These are phyloP conservation scores for Bipolaris victoriae DNA, from an alignment of 2,329 filamentous ascomycete genomes.

Conservation along the genomic window DNA sequence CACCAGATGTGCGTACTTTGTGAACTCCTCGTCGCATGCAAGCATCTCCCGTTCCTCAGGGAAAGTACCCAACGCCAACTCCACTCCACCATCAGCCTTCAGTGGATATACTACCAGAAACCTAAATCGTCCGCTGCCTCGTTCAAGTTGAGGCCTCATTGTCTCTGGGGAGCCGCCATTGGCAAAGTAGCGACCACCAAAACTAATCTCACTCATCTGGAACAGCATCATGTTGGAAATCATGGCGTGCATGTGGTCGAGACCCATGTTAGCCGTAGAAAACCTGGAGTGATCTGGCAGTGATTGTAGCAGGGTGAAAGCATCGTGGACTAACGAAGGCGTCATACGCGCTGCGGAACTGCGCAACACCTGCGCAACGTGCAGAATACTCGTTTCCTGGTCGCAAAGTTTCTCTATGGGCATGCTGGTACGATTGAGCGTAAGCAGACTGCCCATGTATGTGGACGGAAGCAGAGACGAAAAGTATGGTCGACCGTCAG, in stretches of 20 bases:
- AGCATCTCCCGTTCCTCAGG: conserved; percentile 56
- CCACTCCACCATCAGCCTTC: conserved; percentile 31
- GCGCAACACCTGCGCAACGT: conserved; percentile 31
- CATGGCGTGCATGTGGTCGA: conserved; percentile 33
- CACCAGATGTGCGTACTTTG: conserved; percentile 39
- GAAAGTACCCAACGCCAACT: conserved; percentile 22
- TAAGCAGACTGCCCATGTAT: conserved; percentile 40
- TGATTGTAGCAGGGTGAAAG: conserved; percentile 31
- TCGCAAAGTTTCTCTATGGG: conserved; percentile 29
- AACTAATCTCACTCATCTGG: conserved; percentile 24
- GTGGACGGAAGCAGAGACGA: conserved; percentile 31
- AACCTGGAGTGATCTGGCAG: conserved; percentile 25
- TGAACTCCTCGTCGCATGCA: conserved; percentile 53
- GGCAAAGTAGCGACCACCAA: conserved; percentile 29
- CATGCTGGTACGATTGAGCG: conserved; percentile 34
- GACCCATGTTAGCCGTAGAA: conserved; percentile 31
- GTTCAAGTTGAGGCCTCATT: conserved; percentile 37
- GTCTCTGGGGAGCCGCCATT: conserved; percentile 31
- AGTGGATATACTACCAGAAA: conserved; percentile 37
- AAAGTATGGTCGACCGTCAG: conserved; percentile 39
- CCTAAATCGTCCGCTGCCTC: conserved; percentile 29
- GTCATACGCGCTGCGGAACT: conserved; percentile 29
- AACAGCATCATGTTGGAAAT: conserved; percentile 36
- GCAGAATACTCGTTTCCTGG: conserved; percentile 26
- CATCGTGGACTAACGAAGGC: conserved; percentile 34